phyloP scores from a whole-genome alignment of 139 green algal genomes.

The Chlorella sorokiniana region DNA sequence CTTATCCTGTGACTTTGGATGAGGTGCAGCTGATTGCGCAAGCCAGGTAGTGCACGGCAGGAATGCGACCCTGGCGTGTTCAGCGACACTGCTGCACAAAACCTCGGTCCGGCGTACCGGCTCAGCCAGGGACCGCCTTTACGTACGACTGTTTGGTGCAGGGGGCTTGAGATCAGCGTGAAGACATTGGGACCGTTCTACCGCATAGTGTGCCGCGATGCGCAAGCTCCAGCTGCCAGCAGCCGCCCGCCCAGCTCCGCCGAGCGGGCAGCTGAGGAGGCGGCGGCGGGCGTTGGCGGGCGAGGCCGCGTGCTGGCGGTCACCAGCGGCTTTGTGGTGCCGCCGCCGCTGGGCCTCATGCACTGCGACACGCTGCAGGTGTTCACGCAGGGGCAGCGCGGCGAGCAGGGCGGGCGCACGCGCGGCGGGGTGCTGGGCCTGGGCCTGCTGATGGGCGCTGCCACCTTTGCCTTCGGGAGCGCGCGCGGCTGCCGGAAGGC shows the following conservation, averaged over 20 bases:
- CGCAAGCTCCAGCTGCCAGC: background rate
- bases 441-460: slow-evolving; percentile 69
- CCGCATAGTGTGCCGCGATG: slow-evolving; percentile 62
- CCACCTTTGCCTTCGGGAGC: slow-evolving; percentile 68
- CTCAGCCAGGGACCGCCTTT: no score
- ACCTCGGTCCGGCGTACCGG: no score
- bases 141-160: background rate
- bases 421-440: slow-evolving; percentile 63
- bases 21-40: slow-evolving; percentile 36
- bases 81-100: background rate
- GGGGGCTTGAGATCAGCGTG: slow-evolving; percentile 50
- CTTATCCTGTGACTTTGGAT: background rate
- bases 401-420: slow-evolving; percentile 44
- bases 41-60: slow-evolving; percentile 3
- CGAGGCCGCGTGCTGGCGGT: slow-evolving; percentile 51
- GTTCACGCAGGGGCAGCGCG: slow-evolving; percentile 51
- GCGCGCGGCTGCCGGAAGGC: slow-evolving; percentile 62
- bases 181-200: slow-evolving; percentile 68
- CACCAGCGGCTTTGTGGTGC: slow-evolving; percentile 71
- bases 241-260: slow-evolving; percentile 49
- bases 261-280: background rate
- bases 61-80: no score
- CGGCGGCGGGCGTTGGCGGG: slow-evolving; percentile 21
- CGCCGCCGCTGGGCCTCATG: slow-evolving; percentile 65
- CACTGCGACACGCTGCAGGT: slow-evolving; percentile 84